Evolutionary conservation across 2,329 filamentous ascomycete species (phyloP), one percentile per base, ranked within the genome.

Genomic region (Thielaviopsis punctulata): DNA sequence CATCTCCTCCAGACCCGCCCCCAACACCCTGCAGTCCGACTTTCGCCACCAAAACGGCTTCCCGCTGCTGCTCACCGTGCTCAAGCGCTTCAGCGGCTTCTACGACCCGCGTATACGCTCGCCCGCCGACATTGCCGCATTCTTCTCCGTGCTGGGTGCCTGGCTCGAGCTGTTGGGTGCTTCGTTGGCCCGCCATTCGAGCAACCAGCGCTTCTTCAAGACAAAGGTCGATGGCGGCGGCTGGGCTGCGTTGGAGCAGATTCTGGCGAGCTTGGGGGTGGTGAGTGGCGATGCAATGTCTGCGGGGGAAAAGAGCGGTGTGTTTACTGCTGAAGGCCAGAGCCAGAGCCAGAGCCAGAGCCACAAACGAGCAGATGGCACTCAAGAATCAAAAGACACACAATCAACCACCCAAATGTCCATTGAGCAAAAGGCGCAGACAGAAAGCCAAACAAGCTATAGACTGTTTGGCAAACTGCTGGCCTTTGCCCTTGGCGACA

Each of bases 151-250:
- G 18, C 69, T 94, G 18, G 78, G 87, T 60, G 75, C 75, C 8
- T 74, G 84, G n/a, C 69, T 92, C 39, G 79, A 79, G 27, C 77
- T 92, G 13, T 68, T 96, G 24, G 82, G 84, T 1, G 82, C 83
- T 47, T 80, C 80, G 13, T 75, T 98, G 58, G 77, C 79, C 51
- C 79, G 80, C 45, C 88, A 96, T 64, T 74, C 82, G 46, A 90
- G 89, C 19, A 98, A 96, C 66, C 77, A 82, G 61, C 79, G 85
- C 59, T 95, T 90, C 68, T 96, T 96, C 63, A 77, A 79, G 54
- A 81, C 80, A 58, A 75, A 79, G 58, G 79, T 93, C 25, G 77
- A 85, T 54, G 80, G 78, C 21, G 84, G 82, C 53, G 88, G 90
- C 3, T 94, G 87, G 82, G 73, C 80, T 57, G 77, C 80, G 7